Evolutionary conservation across 2,329 filamentous ascomycete species (phyloP), one percentile per base, ranked within the genome.

Genomic region (Arachnomyces sp.): DNA sequence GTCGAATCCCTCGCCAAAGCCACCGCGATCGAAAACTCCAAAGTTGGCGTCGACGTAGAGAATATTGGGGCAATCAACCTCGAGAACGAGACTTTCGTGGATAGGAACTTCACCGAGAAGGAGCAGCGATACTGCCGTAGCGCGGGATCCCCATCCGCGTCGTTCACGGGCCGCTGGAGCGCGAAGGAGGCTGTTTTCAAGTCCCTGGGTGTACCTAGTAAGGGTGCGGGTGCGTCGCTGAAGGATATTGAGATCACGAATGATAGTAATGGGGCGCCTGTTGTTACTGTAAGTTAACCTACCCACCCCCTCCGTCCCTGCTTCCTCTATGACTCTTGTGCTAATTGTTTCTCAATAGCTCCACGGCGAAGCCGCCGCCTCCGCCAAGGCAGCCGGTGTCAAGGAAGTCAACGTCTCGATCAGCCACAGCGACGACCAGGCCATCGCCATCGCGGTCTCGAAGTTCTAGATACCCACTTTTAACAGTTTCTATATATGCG

Each of bases 131-230:
- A 98, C 71, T 98, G 93, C 72, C 74, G 74, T 48, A 79, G 82
- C 57, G 82, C 86, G 12, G 70, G 87, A 4, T 82, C 77, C 58
- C 84, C 88, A 1, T 86, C 87, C 59, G 85, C 89, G 50, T 93
- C 87, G 38, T 98, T 95, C 65, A 87, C 90, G 4, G 92, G 92
- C 36, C 81, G 88, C 52, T 98, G 92, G 92, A 90, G 83, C 55
- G 92, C 92, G 28, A 98, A 98, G 72, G 92, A 98, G 38, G 92
- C 92, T 18, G 89, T 98, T 1, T 98, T 98, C 76, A 98, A 98
- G 77, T 88, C 86, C 29, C 73, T 98, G 11, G 88, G 89, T 50
- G 89, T 96, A 9, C 69, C 76, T 52, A 83, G 89, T 65, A 81
- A 84, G 66, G 92, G 92, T 46, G 89, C 84, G 7, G 92, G 93